Conservation (phyloP, 2,329 filamentous ascomycete genomes). For the Nannizziopsis barbatae region DNA sequence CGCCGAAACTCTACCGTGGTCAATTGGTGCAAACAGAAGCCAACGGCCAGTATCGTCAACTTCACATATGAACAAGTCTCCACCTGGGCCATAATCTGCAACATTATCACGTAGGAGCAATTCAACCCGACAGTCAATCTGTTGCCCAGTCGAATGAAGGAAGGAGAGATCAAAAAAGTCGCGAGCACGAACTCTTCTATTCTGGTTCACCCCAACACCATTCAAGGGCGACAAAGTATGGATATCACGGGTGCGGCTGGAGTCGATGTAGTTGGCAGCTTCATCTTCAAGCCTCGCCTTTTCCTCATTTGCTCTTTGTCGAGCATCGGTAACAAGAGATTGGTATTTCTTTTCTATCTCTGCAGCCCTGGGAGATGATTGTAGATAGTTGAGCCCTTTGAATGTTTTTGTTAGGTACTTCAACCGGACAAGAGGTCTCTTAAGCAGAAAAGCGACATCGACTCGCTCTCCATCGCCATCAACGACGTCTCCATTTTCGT, state of each 20-base stretch:
- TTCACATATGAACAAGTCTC: constrained; percentile 87
- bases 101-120: constrained; percentile 73
- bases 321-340: constrained; percentile 62
- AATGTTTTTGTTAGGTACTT: constrained; percentile 81
- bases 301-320: constrained; percentile 62
- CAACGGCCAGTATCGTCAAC: constrained; percentile 66
- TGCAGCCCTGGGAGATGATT: constrained; percentile 43
- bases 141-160: constrained; percentile 77
- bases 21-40: constrained; percentile 85
- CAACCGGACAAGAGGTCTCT: constrained; percentile 73
- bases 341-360: constrained; percentile 55
- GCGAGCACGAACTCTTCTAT: constrained; percentile 72
- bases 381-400: constrained; percentile 44
- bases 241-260: constrained; percentile 66
- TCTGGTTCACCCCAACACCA: constrained; percentile 60
- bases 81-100: constrained; percentile 52
- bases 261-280: constrained; percentile 72
- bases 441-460: constrained; percentile 86
- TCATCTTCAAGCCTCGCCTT: constrained; percentile 68
- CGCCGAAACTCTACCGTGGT: constrained; percentile 61
- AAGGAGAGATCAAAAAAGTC: constrained; percentile 82
- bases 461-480: constrained; percentile 76
- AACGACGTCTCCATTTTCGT: constrained; percentile 50
- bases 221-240: constrained; percentile 62
- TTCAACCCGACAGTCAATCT: constrained; percentile 80